phyloP scores from a whole-genome alignment of 345 rosid species.

The Brassica incana region DNA sequence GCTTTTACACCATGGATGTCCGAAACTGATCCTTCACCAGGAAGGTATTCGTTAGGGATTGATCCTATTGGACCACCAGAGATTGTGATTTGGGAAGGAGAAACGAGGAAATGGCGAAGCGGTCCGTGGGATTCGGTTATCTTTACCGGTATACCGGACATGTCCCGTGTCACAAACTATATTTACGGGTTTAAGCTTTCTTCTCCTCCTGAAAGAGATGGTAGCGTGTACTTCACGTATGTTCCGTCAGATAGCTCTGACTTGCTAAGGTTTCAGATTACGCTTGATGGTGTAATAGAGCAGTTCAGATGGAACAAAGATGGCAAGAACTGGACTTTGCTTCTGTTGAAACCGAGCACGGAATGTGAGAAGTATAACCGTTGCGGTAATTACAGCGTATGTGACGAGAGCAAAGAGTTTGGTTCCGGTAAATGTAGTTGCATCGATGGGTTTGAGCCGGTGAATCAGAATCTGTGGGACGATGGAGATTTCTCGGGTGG shows the following conservation, averaged over 20 bases:
- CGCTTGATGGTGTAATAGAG: conserved; percentile 36
- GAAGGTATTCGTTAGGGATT: conserved; percentile 30
- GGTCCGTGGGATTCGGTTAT: conserved; percentile 40
- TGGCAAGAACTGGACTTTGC: conserved; percentile 39
- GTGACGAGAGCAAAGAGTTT: conserved; percentile 19
- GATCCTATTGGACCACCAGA: conserved; percentile 27
- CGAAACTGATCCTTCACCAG: conserved; percentile 39
- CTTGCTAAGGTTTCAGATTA: conserved; percentile 41
- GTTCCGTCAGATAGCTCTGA: conserved; percentile 38
- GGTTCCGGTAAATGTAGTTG: conserved; percentile 48
- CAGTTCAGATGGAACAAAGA: conserved; percentile 35
- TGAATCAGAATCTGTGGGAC: conserved; percentile 8
- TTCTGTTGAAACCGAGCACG: conserved; percentile 46
- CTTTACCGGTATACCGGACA: conserved; percentile 42
- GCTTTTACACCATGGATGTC: conserved; percentile 29
- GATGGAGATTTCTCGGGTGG: conserved; percentile 41
- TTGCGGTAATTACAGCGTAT: conserved; percentile 41
- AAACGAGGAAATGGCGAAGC: conserved; percentile 30
- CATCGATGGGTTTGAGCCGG: conserved; percentile 35
- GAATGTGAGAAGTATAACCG: conserved; percentile 43
- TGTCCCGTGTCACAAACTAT: conserved; percentile 40
- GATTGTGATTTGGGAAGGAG: conserved; percentile 5
- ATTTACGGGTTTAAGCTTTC: conserved; percentile 48
- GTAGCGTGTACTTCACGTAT: conserved; percentile 46
- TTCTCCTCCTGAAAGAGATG: conserved; percentile 44